Evolutionary conservation across 345 rosid species (phyloP).

Genomic region (Salix dunnii): DNA sequence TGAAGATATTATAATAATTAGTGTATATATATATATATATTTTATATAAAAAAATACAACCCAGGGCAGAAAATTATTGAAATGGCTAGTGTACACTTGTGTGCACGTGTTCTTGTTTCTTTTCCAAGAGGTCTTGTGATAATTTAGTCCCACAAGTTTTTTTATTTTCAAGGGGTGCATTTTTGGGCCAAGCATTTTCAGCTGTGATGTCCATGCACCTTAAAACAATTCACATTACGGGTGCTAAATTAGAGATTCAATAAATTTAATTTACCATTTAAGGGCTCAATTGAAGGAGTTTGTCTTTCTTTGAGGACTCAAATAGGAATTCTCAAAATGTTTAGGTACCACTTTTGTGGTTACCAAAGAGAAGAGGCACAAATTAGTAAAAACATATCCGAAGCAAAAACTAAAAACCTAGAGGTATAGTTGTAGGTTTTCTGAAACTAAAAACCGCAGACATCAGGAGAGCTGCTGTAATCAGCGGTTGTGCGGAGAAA

Average conservation of each 20-base stretch:
- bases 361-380: too few relatives aligned
- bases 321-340: too few relatives aligned
- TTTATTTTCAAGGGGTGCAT: not conserved
- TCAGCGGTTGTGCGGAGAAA: not conserved
- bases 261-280: too few relatives aligned
- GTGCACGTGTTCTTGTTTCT: not conserved
- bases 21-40: too few relatives aligned
- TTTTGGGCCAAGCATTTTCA: not conserved
- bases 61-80: too few relatives aligned
- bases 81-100: not conserved
- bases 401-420: too few relatives aligned
- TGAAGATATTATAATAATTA: too few relatives aligned
- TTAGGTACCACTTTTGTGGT: too few relatives aligned
- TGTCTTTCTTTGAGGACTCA: too few relatives aligned
- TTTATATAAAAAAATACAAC: too few relatives aligned
- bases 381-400: too few relatives aligned
- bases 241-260: not conserved
- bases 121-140: not conserved
- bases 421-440: not conserved
- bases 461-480: not conserved
- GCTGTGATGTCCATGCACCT: not conserved
- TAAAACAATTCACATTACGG: not conserved
- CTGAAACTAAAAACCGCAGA: not conserved
- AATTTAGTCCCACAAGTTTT: not conserved
- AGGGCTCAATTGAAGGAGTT: too few relatives aligned